Evolutionary conservation across 164 flowering plant genomes (phyloP), one percentile per base, ranked within the genome.

Genomic region (Umbellularia californica): DNA sequence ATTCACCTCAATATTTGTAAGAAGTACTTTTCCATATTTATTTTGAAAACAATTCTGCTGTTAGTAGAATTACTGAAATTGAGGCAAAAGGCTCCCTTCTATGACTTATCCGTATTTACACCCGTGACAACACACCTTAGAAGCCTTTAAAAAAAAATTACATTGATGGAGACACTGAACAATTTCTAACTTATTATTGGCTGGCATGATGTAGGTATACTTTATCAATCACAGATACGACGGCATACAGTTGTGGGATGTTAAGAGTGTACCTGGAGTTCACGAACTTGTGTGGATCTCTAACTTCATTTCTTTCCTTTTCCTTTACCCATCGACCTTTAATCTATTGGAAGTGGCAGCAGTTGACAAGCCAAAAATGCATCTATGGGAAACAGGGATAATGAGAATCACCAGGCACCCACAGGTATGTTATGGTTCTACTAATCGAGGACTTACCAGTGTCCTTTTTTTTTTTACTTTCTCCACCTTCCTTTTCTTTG

Each of bases 331-430:
- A 30, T 95, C 99, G 22, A 95, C 99, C 25, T 95, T 95, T 74
- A 95, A 93, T 77, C 84, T 95, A 64, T 76, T 95, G 65, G 99
- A 95, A 82, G 98, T 95, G 5, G 98, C 99, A 55, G 98, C 99
- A 12, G 98, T 95, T 76, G 98, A 95, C 77, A 90, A 95, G 85
- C 98, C 99, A 35, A 91, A 91, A 77, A 81, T 95, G 95, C 99
- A 95, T 84, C 90, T 95, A 50, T 95, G 99, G 99, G 99, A 95
- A 79, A 95, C 97, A 17, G 99, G 99, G 67, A 88, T 95, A 77
- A 95, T 95, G 88, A 89, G 99, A 87, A 92, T 95, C 76, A 95
- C 99, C 75, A 82, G 98, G 84, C 99, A 95, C 72, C 99, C 99
- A 50, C 99, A 95, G 99, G 99, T 92, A 81, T 33, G 13, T 70